Conservation (phyloP, 495 filamentous ascomycete genomes). For the Cercophora sp. region DNA sequence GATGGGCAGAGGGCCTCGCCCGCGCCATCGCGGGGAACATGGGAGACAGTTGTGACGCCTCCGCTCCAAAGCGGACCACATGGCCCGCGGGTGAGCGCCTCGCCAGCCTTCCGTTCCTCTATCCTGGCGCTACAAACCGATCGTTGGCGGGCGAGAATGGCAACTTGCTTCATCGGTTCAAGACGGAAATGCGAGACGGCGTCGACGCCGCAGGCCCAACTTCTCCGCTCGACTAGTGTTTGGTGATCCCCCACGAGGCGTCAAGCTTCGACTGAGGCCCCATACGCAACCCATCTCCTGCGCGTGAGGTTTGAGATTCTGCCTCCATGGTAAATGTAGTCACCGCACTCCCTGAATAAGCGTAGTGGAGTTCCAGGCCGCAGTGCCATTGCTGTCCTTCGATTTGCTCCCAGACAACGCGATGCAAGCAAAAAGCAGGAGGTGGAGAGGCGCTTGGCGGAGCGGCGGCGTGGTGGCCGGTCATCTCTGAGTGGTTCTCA, state of each 20-base stretch:
- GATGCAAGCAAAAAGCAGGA: slow-evolving; percentile 2
- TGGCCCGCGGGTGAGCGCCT: slow-evolving; percentile 14
- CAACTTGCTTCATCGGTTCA: too few relatives aligned
- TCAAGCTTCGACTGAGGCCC: too few relatives aligned
- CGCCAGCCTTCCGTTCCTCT: neutral
- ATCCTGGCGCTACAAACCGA: neutral
- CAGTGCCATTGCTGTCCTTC: too few relatives aligned
- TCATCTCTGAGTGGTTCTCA: slow-evolving; percentile 10
- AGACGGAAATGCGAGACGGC: too few relatives aligned
- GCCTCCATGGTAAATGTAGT: too few relatives aligned
- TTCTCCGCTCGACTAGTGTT: too few relatives aligned
- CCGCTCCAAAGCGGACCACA: slow-evolving; percentile 11
- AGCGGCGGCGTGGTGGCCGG: slow-evolving; percentile 20
- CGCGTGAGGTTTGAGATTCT: too few relatives aligned
- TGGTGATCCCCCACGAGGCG: too few relatives aligned
- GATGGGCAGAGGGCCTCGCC: slow-evolving; percentile 14
- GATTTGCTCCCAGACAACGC: neutral
- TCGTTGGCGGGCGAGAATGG: neutral
- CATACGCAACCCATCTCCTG: too few relatives aligned
- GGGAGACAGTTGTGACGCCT: neutral
- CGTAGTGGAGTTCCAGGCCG: too few relatives aligned
- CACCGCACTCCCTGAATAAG: too few relatives aligned
- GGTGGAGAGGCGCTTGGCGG: slow-evolving; percentile 20
- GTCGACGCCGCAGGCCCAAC: too few relatives aligned
- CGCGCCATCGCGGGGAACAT: neutral